Conservation (phyloP, 2,329 filamentous ascomycete genomes). For the Aspergillus bombycis region DNA sequence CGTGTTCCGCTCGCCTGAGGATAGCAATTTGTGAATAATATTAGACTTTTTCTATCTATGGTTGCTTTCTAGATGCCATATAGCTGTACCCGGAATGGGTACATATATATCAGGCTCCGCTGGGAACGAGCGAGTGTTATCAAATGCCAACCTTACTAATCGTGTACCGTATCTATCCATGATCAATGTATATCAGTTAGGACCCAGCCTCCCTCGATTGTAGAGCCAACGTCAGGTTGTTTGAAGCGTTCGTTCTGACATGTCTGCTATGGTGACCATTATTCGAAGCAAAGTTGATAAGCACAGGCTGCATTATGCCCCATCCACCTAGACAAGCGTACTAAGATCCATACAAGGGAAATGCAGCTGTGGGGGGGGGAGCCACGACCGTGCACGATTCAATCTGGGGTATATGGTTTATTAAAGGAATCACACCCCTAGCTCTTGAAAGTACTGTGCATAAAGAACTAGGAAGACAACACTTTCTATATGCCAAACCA, state of each 20-base stretch:
- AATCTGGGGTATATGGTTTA: background rate
- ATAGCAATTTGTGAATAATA: constrained; percentile 16
- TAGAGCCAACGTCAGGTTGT: background rate
- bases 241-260: background rate
- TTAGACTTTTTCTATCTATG: background rate
- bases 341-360: background rate
- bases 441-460: background rate
- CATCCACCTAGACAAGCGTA: background rate
- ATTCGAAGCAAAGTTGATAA: background rate
- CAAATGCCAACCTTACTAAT: constrained; percentile 18
- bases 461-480: no score
- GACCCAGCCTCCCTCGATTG: constrained; percentile 30
- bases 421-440: no score
- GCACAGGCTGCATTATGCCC: background rate
- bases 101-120: background rate
- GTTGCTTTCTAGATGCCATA: background rate
- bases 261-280: background rate
- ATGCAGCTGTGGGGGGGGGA: background rate
- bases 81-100: constrained; percentile 5
- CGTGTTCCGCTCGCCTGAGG: constrained; percentile 16
- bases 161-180: constrained; percentile 34
- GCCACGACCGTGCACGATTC: background rate
- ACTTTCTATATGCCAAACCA: background rate
- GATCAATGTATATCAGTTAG: constrained; percentile 39
- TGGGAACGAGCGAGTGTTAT: background rate